Percentiles rank a stretch among this genome's conserved stretches.
Conservation (phyloP, 2,329 filamentous ascomycete genomes). For the Sporothrix luriei region DNA sequence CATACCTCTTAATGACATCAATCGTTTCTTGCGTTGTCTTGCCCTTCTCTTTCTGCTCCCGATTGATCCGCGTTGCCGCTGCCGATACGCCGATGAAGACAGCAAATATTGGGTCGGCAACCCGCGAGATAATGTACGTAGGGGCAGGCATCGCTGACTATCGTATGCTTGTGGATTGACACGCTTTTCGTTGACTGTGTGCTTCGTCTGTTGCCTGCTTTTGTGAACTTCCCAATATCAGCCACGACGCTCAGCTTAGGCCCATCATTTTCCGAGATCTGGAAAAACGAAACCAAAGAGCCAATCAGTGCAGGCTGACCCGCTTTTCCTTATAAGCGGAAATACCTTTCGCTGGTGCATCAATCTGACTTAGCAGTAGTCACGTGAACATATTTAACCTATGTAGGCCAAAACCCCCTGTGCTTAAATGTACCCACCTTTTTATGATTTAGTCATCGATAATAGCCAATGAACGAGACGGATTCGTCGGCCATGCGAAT, state of each 20-base stretch:
- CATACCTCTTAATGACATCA: constrained; percentile 51
- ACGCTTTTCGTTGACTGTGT: neutral
- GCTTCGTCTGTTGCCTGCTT: constrained; percentile 1
- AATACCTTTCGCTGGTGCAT: too few species aligned
- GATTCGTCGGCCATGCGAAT: constrained; percentile 28
- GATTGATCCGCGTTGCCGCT: constrained; percentile 60
- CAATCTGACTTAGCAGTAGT: too few species aligned
- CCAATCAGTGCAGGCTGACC: neutral
- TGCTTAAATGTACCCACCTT: neutral
- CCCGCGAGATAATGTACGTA: constrained; percentile 62
- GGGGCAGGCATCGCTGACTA: constrained; percentile 53
- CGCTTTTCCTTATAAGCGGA: neutral
- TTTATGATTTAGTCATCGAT: constrained; percentile 10
- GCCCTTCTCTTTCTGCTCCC: constrained; percentile 62
- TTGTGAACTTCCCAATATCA: neutral
- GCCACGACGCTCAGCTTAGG: neutral
- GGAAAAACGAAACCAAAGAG: neutral
- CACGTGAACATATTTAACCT: neutral
- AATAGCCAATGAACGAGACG: neutral
- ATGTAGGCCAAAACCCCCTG: neutral
- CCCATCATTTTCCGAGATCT: constrained; percentile 8
- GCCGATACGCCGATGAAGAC: constrained; percentile 59
- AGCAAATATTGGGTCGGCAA: constrained; percentile 62
- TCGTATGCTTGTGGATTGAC: neutral
- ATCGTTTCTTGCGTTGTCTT: constrained; percentile 55